Percentiles rank a stretch among this genome's conserved stretches.
Conservation (phyloP, 2,329 filamentous ascomycete species). For the Fusarium subtropicale region DNA sequence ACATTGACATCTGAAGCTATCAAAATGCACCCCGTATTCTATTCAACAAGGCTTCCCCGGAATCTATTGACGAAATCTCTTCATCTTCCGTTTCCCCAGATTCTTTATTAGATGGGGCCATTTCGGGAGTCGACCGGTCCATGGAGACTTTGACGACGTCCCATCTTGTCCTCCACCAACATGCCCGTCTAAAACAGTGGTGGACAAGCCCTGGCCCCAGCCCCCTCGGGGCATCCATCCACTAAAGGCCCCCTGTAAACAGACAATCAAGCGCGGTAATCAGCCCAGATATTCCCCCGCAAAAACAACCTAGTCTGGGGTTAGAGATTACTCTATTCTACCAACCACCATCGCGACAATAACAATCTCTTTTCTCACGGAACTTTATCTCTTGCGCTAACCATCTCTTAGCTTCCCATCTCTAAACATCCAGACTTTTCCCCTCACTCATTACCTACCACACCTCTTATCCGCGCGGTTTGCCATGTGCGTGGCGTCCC, state of each 20-base stretch:
- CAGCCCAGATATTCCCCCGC: conserved; percentile 40
- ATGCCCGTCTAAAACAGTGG: conserved; percentile 9
- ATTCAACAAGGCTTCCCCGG: conserved; percentile 34
- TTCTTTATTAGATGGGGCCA: conserved; percentile 20
- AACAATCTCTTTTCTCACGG: conserved; percentile 11
- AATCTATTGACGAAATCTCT: conserved; percentile 29
- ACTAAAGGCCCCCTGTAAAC: conserved; percentile 20
- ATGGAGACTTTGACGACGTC: conserved; percentile 20
- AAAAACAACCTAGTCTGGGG: conserved; percentile 33
- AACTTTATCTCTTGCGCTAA: conserved; percentile 17
- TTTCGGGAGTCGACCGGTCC: conserved; percentile 34
- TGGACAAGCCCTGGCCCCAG: background rate
- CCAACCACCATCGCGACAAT: conserved; percentile 19
- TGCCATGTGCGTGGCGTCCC: conserved; percentile 47
- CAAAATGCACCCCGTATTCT: conserved; percentile 21
- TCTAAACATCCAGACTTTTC: conserved; percentile 1
- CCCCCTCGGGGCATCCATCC: background rate
- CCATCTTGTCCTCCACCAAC: background rate
- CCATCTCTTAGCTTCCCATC: conserved; percentile 1
- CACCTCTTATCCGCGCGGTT: conserved; percentile 34
- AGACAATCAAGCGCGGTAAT: conserved; percentile 27
- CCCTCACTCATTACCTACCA: conserved; percentile 10
- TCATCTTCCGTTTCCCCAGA: conserved; percentile 26
- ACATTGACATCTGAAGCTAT: background rate
- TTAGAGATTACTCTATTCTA: conserved; percentile 17